These are phyloP conservation scores for Phytophthora sp. DNA, from an alignment of 352 stramenopile genomes.

Conservation along the genomic window DNA sequence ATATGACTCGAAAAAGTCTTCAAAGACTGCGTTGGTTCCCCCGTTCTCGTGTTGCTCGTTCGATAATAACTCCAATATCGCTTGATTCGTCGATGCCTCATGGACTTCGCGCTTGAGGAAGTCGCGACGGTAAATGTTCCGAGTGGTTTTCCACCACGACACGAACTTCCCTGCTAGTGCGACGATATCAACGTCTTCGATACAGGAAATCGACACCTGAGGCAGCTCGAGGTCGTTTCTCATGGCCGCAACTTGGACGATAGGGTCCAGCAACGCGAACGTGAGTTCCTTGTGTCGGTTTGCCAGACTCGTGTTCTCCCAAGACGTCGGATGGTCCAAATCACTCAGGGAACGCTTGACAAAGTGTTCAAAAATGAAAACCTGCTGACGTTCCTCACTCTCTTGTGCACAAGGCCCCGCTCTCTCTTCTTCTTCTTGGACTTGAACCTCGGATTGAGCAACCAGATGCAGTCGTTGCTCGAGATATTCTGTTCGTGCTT, in stretches of 20 bases:
- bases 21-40: constrained; percentile 4
- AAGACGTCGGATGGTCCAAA: constrained; percentile 44
- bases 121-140: constrained; percentile 57
- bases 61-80: constrained; percentile 44
- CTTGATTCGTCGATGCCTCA: constrained; percentile 47
- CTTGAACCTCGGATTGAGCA: constrained; percentile 37
- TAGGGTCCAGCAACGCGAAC: constrained; percentile 60
- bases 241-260: constrained; percentile 67
- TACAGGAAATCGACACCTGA: constrained; percentile 41
- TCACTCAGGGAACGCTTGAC: constrained; percentile 31
- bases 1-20: constrained; percentile 55
- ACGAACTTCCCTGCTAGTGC: constrained; percentile 57
- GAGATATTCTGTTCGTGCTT: constrained; percentile 46
- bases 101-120: constrained; percentile 58
- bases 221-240: constrained; percentile 62
- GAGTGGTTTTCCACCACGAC: constrained; percentile 55
- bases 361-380: constrained; percentile 68
- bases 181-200: constrained; percentile 57
- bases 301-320: constrained; percentile 44
- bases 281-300: constrained; percentile 58
- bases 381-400: constrained; percentile 10
- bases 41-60: constrained; percentile 35
- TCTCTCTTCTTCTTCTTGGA: constrained; percentile 36
- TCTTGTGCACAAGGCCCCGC: constrained; percentile 29
- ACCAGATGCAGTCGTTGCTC: constrained; percentile 40